Evolutionary conservation across 345 rosid genomes (phyloP), one percentile per base, ranked within the genome.

Genomic region (Populus pruinosa): DNA sequence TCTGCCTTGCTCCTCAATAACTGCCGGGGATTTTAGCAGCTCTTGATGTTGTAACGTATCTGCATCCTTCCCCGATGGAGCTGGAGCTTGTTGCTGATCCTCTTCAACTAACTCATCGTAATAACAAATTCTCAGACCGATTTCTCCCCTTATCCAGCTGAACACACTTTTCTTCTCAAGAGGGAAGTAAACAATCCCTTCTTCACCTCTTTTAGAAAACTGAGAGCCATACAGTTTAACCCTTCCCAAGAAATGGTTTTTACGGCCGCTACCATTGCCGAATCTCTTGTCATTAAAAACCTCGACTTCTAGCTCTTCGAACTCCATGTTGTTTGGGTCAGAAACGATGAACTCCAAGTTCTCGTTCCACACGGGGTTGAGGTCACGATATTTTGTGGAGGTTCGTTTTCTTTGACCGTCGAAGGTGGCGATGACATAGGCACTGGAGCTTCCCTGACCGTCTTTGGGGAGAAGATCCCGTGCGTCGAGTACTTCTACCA

Each of bases 371-470:
- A 86, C 80, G 0, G 98, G 99, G 87, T 91, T 96, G 41, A 96
- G 90, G 82, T 93, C 93, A 17, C 97, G 91, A 82, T 74, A 87
- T 80, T 73, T 88, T 3, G 99, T 96, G 17, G 91, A 73, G 74
- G 94, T 92, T 21, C 92, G 89, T 85, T 82, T 87, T 59, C 84
- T 86, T 72, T 93, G 98, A 49, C 94, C 88, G 79, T 93, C 99
- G 79, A 96, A 96, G 65, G 92, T 96, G 18, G 83, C 97, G 64
- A 89, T 76, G 33, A 92, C 97, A 79, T 91, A 96, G 5, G 98
- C 89, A 73, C 96, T 93, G 72, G 99, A 92, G 85, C 98, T 96
- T 7, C 99, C 99, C 81, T 91, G 93, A 6, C 99, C 99, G 66
- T 93, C 99, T 72, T 92, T 96, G 17, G 96, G 98, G 41, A 93